Conservation (phyloP, 352 stramenopile genomes). For the Globisporangium barbulae region DNA sequence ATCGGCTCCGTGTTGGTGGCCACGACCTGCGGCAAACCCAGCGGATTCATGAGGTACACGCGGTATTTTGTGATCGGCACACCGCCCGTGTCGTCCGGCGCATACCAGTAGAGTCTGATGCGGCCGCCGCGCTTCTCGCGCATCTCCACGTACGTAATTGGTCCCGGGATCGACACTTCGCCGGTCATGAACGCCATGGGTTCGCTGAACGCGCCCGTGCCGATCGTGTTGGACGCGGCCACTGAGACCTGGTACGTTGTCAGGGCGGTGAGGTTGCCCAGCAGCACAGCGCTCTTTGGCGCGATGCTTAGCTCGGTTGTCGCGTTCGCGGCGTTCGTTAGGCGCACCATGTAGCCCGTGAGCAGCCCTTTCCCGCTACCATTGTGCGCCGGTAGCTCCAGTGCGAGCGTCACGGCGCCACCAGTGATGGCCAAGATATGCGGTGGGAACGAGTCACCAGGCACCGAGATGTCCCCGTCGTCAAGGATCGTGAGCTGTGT, state of each 20-base stretch:
- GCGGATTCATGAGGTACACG: conserved; percentile 27
- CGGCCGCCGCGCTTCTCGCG: conserved; percentile 34
- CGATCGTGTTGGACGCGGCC: conserved; percentile 31
- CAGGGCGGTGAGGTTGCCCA: conserved; percentile 32
- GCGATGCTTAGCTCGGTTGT: conserved; percentile 18
- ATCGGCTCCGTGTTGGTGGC: conserved; percentile 16
- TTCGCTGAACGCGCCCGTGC: conserved; percentile 32
- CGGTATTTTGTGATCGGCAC: conserved; percentile 59
- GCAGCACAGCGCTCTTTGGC: not conserved
- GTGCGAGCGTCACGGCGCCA: conserved; percentile 30
- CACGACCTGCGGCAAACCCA: conserved; percentile 16
- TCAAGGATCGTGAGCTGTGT: conserved; percentile 46
- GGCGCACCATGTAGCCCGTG: conserved; percentile 30
- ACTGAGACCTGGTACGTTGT: conserved; percentile 39
- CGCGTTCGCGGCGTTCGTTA: conserved; percentile 18
- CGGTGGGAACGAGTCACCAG: conserved; percentile 26
- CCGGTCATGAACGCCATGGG: conserved; percentile 36
- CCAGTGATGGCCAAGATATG: conserved; percentile 28
- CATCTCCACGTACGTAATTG: conserved; percentile 16
- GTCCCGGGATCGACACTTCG: conserved; percentile 32
- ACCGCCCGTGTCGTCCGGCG: conserved; percentile 47
- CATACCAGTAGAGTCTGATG: conserved; percentile 35
- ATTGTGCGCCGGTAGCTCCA: conserved; percentile 40
- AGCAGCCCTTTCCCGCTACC: conserved; percentile 38
- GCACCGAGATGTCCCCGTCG: conserved; percentile 42